Conservation (phyloP, 2,329 filamentous ascomycete genomes). For the Talaromyces sp. region DNA sequence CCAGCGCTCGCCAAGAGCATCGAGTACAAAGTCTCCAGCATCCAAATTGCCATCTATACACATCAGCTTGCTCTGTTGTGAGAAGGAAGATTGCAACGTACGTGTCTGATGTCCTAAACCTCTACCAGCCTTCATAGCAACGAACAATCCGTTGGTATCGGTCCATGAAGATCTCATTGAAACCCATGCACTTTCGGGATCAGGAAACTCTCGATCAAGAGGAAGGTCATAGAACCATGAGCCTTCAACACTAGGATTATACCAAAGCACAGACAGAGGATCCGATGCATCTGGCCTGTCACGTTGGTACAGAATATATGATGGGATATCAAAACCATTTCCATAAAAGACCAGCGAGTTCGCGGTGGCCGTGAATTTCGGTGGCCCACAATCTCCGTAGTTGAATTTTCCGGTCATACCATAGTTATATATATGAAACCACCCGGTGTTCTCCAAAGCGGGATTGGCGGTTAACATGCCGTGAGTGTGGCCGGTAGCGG, state of each 20-base stretch:
- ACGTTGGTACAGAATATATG: conserved; percentile 7
- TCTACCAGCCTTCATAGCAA: conserved; percentile 2
- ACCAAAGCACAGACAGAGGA: conserved; percentile 7
- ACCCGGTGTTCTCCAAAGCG: neutral
- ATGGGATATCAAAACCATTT: neutral
- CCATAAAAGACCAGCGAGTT: conserved; percentile 9
- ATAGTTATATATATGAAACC: conserved; percentile 2
- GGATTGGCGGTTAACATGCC: neutral
- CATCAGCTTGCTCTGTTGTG: neutral
- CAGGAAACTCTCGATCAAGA: neutral
- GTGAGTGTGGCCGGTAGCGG: conserved; percentile 1
- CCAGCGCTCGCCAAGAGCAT: conserved; percentile 10
- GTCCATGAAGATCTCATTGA: conserved; percentile 12
- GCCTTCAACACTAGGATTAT: neutral
- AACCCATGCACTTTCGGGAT: neutral
- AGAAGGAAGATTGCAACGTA: neutral
- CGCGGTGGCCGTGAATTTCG: conserved; percentile 5
- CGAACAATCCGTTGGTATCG: neutral
- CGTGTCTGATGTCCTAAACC: conserved; percentile 8
- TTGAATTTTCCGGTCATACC: no score
- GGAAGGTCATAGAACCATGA: conserved; percentile 1
- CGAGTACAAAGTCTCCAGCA: conserved; percentile 6
- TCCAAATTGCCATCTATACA: conserved; percentile 1
- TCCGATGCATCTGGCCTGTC: conserved; percentile 4
- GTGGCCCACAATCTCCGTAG: no score